Evolutionary conservation across 306 rosid genomes (phyloP).

Genomic region (Betula pendula): DNA sequence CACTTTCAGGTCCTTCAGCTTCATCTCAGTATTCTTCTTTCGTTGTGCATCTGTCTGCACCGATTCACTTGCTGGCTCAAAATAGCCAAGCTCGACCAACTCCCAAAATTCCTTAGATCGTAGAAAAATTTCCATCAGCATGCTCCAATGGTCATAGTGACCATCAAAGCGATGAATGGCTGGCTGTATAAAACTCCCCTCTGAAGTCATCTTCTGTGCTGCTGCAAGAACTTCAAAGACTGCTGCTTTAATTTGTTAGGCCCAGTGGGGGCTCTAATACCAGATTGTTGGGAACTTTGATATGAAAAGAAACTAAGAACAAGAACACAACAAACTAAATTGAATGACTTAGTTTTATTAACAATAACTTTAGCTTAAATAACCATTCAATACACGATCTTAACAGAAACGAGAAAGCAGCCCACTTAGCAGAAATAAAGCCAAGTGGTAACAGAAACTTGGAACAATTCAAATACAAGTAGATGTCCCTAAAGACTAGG

Average conservation of each 20-base stretch:
- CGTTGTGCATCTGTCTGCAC: no score
- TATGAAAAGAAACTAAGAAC: conserved; percentile 2
- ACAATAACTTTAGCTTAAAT: conserved; percentile 14
- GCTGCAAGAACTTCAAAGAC: conserved; percentile 8
- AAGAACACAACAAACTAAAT: conserved; percentile 11
- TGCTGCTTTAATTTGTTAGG: conserved; percentile 12
- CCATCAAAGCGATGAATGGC: conserved; percentile 20
- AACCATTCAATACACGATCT: conserved; percentile 13
- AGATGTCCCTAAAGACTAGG: conserved; percentile 13
- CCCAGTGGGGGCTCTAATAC: background rate
- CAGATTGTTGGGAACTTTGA: conserved; percentile 11
- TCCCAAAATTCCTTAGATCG: conserved; percentile 13
- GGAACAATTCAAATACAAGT: conserved; percentile 13
- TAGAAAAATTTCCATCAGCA: conserved; percentile 15
- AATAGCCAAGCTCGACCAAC: conserved; percentile 7
- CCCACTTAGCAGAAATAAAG: conserved; percentile 22
- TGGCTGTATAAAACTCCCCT: conserved; percentile 11
- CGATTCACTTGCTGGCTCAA: conserved; percentile 19
- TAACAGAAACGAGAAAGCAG: conserved; percentile 3
- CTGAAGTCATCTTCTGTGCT: conserved; percentile 10
- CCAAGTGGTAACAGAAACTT: background rate
- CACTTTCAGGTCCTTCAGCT: no score
- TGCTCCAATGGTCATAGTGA: conserved; percentile 24
- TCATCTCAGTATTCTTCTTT: no score
- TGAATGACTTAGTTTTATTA: conserved; percentile 18